Evolutionary conservation across 164 flowering plant genomes (phyloP), one percentile per base, ranked within the genome.

Genomic region (Nymphaea colorata): DNA sequence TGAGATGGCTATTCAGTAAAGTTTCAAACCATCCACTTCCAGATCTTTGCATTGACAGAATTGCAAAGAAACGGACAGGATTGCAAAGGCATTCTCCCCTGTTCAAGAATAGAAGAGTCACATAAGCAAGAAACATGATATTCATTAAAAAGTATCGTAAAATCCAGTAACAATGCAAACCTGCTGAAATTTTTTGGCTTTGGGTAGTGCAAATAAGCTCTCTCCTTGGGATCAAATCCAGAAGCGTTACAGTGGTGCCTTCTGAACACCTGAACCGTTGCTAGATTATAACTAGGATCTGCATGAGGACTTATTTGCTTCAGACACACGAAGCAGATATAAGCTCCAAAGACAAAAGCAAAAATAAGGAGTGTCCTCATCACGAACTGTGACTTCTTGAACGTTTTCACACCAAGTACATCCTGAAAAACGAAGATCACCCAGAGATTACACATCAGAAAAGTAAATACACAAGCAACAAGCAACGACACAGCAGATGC

Each of bases 1-100:
- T 83, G 17, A 71, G 72, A 74, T 83, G 87, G 64, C 82, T 83
- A 66, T 83, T 83, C 67, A 83, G 70, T 66, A 81, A 66, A 15
- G 86, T 83, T 62, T 83, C 86, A 66, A 83, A 83, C 87, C 87
- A 83, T 68, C 87, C 85, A 70, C 85, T 83, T 41, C 86, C 86
- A 3, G 86, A 83, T 67, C 86, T 83, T 67, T 83, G 86, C 84
- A 76, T 81, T 6, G 87, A 83, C 67, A 83, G 71, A 63, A 83
- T 83, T 63, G 76, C 81, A 67, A 83, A 83, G 72, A 69, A 74
- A 43, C 86, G 73, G 43, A 83, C 86, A 41, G 84, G 82, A 72
- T 76, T 80, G 77, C 87, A 82, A 2, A 65, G 72, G 66, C 87
- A 83, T 67, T 82, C 87, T 53, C 43, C 80, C 74, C 93, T 87